Percentiles rank a stretch among this genome's conserved stretches.
phyloP scores from a whole-genome alignment of 192 early-diverging fungal species.

The Backusella tarrabulga region DNA sequence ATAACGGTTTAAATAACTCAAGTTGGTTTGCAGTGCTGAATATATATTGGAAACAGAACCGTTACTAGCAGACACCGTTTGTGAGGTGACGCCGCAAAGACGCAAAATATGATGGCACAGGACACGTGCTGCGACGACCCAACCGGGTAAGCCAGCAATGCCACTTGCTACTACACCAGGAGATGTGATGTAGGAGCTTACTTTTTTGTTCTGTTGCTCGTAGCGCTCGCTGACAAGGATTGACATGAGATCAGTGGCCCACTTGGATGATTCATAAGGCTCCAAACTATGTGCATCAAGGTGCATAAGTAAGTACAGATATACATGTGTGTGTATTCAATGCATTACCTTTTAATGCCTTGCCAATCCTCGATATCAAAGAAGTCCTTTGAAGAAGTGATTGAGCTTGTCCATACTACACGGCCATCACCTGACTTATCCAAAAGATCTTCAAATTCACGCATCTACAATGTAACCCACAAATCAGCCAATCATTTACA shows the following conservation, averaged over 20 bases:
- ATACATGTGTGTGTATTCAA: background rate
- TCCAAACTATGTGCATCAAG: slow-evolving; percentile 8
- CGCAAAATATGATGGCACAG: slow-evolving; percentile 34
- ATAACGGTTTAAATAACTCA: slow-evolving; percentile 13
- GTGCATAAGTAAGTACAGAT: background rate
- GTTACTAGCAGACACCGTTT: slow-evolving; percentile 47
- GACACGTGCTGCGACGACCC: slow-evolving; percentile 28
- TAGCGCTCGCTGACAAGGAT: slow-evolving; percentile 39
- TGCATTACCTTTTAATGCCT: slow-evolving; percentile 37
- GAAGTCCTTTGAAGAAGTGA: slow-evolving; percentile 32
- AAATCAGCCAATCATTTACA: background rate
- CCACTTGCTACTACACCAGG: slow-evolving; percentile 56
- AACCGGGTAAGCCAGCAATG: slow-evolving; percentile 42
- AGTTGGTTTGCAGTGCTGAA: slow-evolving; percentile 31
- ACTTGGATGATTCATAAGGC: slow-evolving; percentile 60
- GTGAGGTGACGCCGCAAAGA: slow-evolving; percentile 41
- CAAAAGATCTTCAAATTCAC: slow-evolving; percentile 45
- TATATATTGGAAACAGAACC: slow-evolving; percentile 47
- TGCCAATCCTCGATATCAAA: slow-evolving; percentile 51
- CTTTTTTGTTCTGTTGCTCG: slow-evolving; percentile 14
- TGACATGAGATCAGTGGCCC: slow-evolving; percentile 46
- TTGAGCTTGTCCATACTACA: slow-evolving; percentile 57
- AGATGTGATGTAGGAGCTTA: slow-evolving; percentile 47
- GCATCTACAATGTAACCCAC: slow-evolving; percentile 31
- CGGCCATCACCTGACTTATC: slow-evolving; percentile 38